These are phyloP conservation scores for Cardamine occulta DNA, from an alignment of 345 rosid species.

Conservation along the genomic window DNA sequence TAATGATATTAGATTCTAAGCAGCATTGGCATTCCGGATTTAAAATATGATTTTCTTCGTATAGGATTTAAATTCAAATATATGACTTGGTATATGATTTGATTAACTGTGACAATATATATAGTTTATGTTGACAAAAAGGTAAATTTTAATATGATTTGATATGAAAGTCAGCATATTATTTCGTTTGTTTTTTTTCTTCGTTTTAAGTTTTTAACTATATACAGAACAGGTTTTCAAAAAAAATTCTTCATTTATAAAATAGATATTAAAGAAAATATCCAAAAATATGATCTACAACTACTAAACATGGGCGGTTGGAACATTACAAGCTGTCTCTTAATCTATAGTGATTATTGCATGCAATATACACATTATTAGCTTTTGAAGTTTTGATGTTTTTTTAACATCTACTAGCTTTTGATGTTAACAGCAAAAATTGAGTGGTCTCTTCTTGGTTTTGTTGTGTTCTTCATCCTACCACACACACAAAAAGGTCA, in stretches of 20 bases:
- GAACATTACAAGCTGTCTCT: constrained; percentile 22
- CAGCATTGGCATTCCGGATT: background rate
- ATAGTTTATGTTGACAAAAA: constrained; percentile 25
- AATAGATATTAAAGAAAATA: background rate
- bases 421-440: constrained; percentile 30
- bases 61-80: background rate
- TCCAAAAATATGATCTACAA: constrained; percentile 4
- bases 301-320: constrained; percentile 37
- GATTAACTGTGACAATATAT: background rate
- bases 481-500: constrained; percentile 30
- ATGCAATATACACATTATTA: constrained; percentile 26
- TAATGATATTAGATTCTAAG: constrained; percentile 13
- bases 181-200: background rate
- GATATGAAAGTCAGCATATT: constrained; percentile 2
- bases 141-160: background rate
- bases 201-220: background rate
- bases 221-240: background rate
- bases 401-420: constrained; percentile 11
- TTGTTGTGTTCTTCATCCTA: constrained; percentile 35
- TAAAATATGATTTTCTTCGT: background rate
- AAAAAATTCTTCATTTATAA: background rate
- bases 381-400: constrained; percentile 8
- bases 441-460: constrained; percentile 25
- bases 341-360: constrained; percentile 23
- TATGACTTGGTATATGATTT: background rate